Base-by-base conservation (phyloP, 1,284 basidiomycete genomes). In the Malassezia obtusa region DNA sequence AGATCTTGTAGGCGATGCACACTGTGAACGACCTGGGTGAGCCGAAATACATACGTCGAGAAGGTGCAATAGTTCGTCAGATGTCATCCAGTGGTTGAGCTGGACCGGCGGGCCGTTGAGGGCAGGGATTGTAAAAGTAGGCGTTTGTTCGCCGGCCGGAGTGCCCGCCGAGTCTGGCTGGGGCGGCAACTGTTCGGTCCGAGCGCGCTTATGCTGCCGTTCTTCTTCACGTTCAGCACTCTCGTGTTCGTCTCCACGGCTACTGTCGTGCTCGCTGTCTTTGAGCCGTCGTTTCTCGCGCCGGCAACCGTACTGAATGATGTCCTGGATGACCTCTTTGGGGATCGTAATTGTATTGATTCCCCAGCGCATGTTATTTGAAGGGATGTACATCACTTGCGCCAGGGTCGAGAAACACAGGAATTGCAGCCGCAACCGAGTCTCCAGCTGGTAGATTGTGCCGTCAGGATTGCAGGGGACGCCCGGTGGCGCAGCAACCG, bases 371-470 rank as follows among this genome's bases (percentile, higher is more conserved):
- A 49, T 22, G 14, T 12, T 25, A 15, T 40, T 33, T 8, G 35
- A 39, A 3, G 52, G 52, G 26, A 55, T 26, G 26, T 39, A 46
- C 5, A 50, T n/a, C 6, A 25, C 19, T 25, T 55, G 46, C 4
- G 33, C 41, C 14, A 55, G 38, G 1, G 41, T 45, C 22, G 28
- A n/a, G 24, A 55, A 50, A 14, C 40, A 45, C 11, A 59, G 12
- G n/a, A 33, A 49, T 30, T 59, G 40, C 2, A 61, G 7, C 1
- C 58, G 48, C 19, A 60, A 35, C 9, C 25, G 14, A 11, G 56
- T 58, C 22, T 40, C 45, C 6, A 52, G 47, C 2, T 41, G 54
- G 1, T 26, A 38, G 12, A 37, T 36, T 12, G 19, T 43, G 19
- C 33, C 49, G 1, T 51, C 19, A 14, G 30, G 41, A 19, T 37